Base-by-base conservation (phyloP, 805 yeast species). In the Yarrowia bubula region DNA sequence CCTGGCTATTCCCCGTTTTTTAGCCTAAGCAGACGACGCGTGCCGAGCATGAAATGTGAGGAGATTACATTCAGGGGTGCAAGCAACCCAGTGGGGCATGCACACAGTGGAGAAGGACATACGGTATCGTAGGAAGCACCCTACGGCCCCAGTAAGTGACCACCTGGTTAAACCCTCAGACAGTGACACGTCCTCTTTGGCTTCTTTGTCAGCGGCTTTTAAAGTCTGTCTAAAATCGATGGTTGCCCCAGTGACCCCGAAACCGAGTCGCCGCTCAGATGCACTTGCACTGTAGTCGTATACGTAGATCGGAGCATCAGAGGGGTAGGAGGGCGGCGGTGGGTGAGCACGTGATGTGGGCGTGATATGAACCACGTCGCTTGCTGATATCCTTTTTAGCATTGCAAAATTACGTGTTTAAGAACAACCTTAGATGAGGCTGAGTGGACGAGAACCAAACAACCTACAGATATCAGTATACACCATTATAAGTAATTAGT, bases 41-140 rank as follows among this genome's bases (percentile, higher is more conserved):
- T 51, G 58, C 58, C 58, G 43, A 38, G 43, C 58, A 22, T 51
- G 58, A 51, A 51, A 38, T 51, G 58, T 18, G 58, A 51, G 58
- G 58, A 37, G 58, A 51, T 38, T 38, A 18, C 58, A 38, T 51
- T 51, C 58, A 51, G 58, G 58, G 58, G 58, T 51, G 55, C 58
- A 37, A 38, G 58, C 58, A 51, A 43, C 58, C 31, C 17, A 35
- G 32, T 13, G 13, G 17, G 14, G 37, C n/a, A 8, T 22, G 32
- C 48, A 22, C 48, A 43, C 4, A 22, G 28, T 22, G 28, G 28
- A 22, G n/a, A 22, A 22, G 3, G 28, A 22, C 4, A 22, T 5
- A 22, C 28, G 28, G 28, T n/a, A n/a, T n/a, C n/a, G n/a, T n/a
- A n/a, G n/a, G n/a, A n/a, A n/a, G n/a, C n/a, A n/a, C n/a, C n/a